A percentile compares a stretch with the other conserved stretches of the same genome.
phyloP scores from a whole-genome alignment of 129 eudicot species.

The Ambrosia artemisiifolia region DNA sequence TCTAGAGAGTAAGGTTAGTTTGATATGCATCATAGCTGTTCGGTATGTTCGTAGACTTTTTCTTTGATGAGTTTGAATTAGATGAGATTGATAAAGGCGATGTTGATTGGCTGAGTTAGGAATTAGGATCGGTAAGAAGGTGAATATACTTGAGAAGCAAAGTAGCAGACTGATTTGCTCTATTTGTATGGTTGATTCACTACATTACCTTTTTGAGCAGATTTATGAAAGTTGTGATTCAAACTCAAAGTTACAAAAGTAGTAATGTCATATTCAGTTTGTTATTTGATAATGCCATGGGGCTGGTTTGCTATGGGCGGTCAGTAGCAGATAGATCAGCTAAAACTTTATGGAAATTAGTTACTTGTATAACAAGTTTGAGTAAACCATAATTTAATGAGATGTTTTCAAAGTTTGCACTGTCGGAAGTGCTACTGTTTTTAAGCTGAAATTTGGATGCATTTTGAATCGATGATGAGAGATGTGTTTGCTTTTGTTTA shows the following conservation, averaged over 20 bases:
- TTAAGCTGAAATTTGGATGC: conserved; percentile 8
- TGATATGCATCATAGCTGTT: too few relatives aligned
- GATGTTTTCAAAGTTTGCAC: not conserved
- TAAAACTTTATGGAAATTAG: not conserved
- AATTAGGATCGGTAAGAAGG: not conserved
- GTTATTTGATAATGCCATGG: not conserved
- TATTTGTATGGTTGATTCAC: not conserved
- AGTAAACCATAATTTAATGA: not conserved
- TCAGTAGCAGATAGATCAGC: not conserved
- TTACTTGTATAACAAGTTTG: not conserved
- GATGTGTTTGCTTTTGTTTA: not conserved
- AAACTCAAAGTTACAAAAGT: not conserved
- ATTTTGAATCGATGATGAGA: not conserved
- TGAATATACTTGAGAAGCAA: not conserved
- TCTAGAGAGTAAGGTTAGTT: too few relatives aligned
- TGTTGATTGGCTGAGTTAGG: not conserved
- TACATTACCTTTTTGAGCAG: not conserved
- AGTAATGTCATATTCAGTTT: not conserved
- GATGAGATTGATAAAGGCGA: not conserved
- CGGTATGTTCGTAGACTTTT: too few relatives aligned
- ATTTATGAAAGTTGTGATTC: not conserved
- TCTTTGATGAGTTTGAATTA: not conserved
- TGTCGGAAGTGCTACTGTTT: not conserved
- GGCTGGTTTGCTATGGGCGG: conserved; percentile 4
- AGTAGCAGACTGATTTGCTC: not conserved